Evolutionary conservation across 202 grass and related monocot genomes (phyloP), one percentile per base, ranked within the genome.

Genomic region (Hordeum pubiflorum): DNA sequence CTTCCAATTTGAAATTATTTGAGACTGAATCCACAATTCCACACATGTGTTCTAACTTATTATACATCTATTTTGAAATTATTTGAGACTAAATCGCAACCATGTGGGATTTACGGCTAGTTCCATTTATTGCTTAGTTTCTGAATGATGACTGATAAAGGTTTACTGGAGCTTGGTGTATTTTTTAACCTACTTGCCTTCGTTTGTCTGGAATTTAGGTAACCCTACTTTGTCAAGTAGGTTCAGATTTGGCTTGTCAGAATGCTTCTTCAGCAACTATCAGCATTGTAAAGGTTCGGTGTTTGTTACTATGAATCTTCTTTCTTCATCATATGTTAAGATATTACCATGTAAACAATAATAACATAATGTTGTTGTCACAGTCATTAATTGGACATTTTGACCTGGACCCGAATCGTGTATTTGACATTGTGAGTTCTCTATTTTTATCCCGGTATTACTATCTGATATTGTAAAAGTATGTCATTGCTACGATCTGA

Each of bases 301-400:
- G 15, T 66, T 77, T 68, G 59, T 48, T 48, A 48, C 44, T 48
- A 17, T 14, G 74, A 64, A 34, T 76, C 7, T 60, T 20, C 36
- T 60, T 48, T 40, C 79, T 82, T 26, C 34, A 58, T 26, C 6
- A 39, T 65, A 58, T 87, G 66, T 68, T 81, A 18, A 12, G 4
- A 68, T 63, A 33, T 75, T 58, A 89, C 5, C 36, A 74, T 78
- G 44, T 87, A 40, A 74, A 20, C 46, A 29, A 5, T 58, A 38
- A 67, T 79, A 72, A 77, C 56, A 60, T 78, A 23, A 69, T 85
- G 14, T 84, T 75, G 72, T 54, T 69, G 27, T 79, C 77, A 58
- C 89, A 99, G 96, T 99, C 90, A 78, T 88, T 99, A 86, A 99
- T 99, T 74, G 96, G 96, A 36, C 96, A 99, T 87, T 99, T 99